A percentile compares a stretch with the other conserved stretches of the same genome.
Conservation (phyloP, 306 rosid genomes). For the Lathyrus aphaca region DNA sequence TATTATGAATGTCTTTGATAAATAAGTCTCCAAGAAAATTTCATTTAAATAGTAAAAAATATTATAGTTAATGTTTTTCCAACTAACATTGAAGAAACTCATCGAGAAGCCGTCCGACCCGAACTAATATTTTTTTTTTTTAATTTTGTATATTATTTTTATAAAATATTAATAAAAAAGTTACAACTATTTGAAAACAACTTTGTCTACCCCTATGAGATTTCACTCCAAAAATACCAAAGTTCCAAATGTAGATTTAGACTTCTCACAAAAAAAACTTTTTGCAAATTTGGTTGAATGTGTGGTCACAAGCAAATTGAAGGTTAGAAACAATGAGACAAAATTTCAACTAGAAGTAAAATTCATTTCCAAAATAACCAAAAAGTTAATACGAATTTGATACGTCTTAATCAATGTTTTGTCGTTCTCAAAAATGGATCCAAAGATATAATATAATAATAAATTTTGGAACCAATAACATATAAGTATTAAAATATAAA, state of each 20-base stretch:
- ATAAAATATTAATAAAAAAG: too few species aligned
- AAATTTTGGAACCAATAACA: too few species aligned
- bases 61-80: too few species aligned
- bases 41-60: too few species aligned
- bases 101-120: too few species aligned
- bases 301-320: neutral
- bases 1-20: too few species aligned
- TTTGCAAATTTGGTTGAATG: neutral
- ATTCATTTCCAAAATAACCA: neutral
- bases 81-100: too few species aligned
- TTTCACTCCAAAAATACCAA: neutral
- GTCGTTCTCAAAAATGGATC: neutral
- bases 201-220: neutral
- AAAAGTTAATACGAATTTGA: neutral
- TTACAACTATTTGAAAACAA: too few species aligned
- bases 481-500: neutral
- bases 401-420: neutral
- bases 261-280: too few species aligned
- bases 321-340: neutral
- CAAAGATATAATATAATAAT: neutral
- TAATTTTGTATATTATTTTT: too few species aligned
- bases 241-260: neutral
- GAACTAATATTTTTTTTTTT: too few species aligned
- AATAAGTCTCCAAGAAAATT: too few species aligned
- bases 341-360: neutral